Evolutionary conservation across 2,329 filamentous ascomycete species (phyloP).

Genomic region (Nectriaceae sp.): DNA sequence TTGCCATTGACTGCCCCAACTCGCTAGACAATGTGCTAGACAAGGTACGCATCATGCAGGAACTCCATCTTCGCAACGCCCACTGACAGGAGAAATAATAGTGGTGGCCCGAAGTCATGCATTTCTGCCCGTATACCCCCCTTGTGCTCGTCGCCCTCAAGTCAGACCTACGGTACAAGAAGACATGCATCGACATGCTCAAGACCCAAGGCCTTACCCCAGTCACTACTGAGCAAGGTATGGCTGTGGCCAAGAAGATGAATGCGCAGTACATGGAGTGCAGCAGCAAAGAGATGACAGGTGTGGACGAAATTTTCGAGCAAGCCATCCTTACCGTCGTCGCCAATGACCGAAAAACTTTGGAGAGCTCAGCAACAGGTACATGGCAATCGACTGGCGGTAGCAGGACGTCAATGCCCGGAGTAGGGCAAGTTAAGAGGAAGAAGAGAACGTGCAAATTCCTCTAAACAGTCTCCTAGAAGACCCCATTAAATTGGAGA

Average conservation of each 20-base stretch:
- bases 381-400: slow-evolving; percentile 38
- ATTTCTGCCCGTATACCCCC: slow-evolving; percentile 97
- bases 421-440: slow-evolving; percentile 61
- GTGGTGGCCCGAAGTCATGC: slow-evolving; percentile 99
- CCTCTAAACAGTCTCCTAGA: slow-evolving; percentile 57
- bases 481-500: too few relatives aligned
- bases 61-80: too few relatives aligned
- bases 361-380: slow-evolving; percentile 50
- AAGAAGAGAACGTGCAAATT: slow-evolving; percentile 85
- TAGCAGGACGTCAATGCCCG: slow-evolving; percentile 42
- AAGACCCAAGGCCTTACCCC: slow-evolving; percentile 97
- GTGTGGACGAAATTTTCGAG: slow-evolving; percentile 96
- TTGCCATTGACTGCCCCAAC: slow-evolving; percentile 98
- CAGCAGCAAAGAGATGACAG: slow-evolving; percentile 95
- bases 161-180: slow-evolving; percentile 92
- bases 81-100: slow-evolving; percentile 40
- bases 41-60: slow-evolving; percentile 70
- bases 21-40: slow-evolving; percentile 98
- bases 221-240: slow-evolving; percentile 88
- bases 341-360: slow-evolving; percentile 71
- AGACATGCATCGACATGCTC: slow-evolving; percentile 96
- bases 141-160: slow-evolving; percentile 95
- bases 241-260: slow-evolving; percentile 90
- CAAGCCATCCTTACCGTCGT: slow-evolving; percentile 88
- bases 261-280: slow-evolving; percentile 95